These are phyloP conservation scores for Boletus bicolor DNA, from an alignment of 768 basidiomycete species.

Conservation along the genomic window DNA sequence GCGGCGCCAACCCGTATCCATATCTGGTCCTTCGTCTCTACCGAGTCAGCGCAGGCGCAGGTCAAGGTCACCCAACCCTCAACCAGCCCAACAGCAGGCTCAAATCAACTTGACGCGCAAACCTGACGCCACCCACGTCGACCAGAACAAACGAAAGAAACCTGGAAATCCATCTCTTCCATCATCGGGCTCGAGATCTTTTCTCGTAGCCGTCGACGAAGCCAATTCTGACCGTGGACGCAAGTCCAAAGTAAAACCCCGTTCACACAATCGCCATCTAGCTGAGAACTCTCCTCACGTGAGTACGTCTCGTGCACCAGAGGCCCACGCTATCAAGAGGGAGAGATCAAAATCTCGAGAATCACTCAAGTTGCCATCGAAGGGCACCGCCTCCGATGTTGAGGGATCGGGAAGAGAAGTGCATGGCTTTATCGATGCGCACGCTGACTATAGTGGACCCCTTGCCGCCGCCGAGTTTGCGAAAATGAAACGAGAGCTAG, in stretches of 20 bases:
- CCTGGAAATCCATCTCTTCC: conserved; percentile 11
- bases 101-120: conserved; percentile 11
- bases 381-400: conserved; percentile 26
- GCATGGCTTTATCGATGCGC: conserved; percentile 12
- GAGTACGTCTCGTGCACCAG: conserved; percentile 10
- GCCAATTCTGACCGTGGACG: conserved; percentile 30
- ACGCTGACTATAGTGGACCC: conserved; percentile 31
- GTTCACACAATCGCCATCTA: conserved; percentile 24
- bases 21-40: conserved; percentile 16
- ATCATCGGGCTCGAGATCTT: conserved; percentile 21
- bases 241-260: conserved; percentile 29
- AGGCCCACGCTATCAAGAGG: conserved; percentile 15
- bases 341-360: conserved; percentile 40
- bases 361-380: conserved; percentile 19
- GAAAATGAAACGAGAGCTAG: conserved; percentile 56
- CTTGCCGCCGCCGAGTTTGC: conserved; percentile 48
- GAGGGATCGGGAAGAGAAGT: conserved; percentile 26
- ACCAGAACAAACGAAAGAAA: conserved; percentile 33
- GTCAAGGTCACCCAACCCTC: conserved; percentile 36
- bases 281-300: conserved; percentile 18
- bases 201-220: conserved; percentile 30
- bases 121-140: conserved; percentile 21
- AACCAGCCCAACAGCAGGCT: conserved; percentile 16
- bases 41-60: conserved; percentile 29
- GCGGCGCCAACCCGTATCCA: conserved; percentile 20